phyloP scores from a whole-genome alignment of 164 flowering plant genomes.

The Vitis rupestris region DNA sequence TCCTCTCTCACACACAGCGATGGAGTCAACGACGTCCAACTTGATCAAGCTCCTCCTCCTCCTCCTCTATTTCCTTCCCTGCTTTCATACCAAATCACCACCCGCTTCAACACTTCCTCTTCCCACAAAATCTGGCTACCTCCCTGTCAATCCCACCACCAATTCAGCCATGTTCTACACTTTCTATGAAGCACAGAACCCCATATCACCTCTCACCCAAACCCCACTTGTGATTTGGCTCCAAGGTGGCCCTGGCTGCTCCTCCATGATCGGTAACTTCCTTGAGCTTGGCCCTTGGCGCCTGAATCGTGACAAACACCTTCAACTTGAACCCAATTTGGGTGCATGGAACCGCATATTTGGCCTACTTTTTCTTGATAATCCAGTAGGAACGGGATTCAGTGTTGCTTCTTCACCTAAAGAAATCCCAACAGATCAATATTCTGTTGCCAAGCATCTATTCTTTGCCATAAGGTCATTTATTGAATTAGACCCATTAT shows the following conservation, averaged over 20 bases:
- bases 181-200: slow-evolving; percentile 73
- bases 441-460: slow-evolving; percentile 56
- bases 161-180: slow-evolving; percentile 66
- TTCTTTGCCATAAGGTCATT: slow-evolving; percentile 45
- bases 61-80: slow-evolving; percentile 10
- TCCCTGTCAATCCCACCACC: slow-evolving; percentile 47
- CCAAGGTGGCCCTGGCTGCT: slow-evolving; percentile 93
- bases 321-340: slow-evolving; percentile 47
- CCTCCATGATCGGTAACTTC: slow-evolving; percentile 78
- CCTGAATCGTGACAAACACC: slow-evolving; percentile 14
- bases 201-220: slow-evolving; percentile 35
- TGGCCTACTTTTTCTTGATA: slow-evolving; percentile 74
- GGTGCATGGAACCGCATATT: slow-evolving; percentile 72
- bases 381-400: slow-evolving; percentile 79
- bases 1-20: too few relatives aligned
- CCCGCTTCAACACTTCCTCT: slow-evolving; percentile 27
- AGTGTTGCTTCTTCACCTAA: slow-evolving; percentile 48
- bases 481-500: slow-evolving; percentile 29
- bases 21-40: too few relatives aligned
- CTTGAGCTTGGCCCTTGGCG: slow-evolving; percentile 79
- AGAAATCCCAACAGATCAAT: slow-evolving; percentile 68
- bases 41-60: slow-evolving; percentile 11
- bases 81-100: background rate
- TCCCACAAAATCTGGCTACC: slow-evolving; percentile 77
- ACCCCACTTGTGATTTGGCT: slow-evolving; percentile 85